Conservation (phyloP, 2,329 filamentous ascomycete species). For the Fusarium sp. region DNA sequence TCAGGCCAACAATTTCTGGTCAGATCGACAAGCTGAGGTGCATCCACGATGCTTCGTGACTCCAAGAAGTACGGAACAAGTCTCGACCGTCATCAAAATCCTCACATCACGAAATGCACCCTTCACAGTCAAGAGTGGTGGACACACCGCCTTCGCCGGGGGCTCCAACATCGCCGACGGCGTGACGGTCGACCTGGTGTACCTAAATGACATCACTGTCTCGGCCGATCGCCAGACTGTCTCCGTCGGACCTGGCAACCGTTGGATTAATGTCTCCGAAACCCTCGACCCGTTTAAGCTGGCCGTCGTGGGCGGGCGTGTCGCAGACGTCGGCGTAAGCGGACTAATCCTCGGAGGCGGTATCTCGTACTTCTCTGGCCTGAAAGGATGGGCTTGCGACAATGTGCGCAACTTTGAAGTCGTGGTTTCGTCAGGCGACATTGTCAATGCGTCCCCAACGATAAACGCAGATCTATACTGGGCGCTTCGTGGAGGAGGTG, state of each 20-base stretch:
- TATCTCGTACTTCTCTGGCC: conserved; percentile 53
- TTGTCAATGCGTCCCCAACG: conserved; percentile 47
- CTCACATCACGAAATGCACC: not conserved
- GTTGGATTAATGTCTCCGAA: conserved; percentile 20
- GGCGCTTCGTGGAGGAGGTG: conserved; percentile 21
- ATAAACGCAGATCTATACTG: conserved; percentile 15
- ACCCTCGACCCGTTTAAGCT: conserved; percentile 4
- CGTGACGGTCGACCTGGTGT: conserved; percentile 57
- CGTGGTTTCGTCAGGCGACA: conserved; percentile 58
- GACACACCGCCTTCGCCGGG: conserved; percentile 60
- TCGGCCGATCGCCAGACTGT: conserved; percentile 16
- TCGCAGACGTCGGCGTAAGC: conserved; percentile 47
- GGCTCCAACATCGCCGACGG: conserved; percentile 56
- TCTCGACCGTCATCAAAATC: not conserved
- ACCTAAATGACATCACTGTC: conserved; percentile 45
- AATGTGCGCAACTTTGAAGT: conserved; percentile 59
- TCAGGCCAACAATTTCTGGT: conserved; percentile 18
- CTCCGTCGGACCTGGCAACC: conserved; percentile 18
- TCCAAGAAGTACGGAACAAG: not conserved
- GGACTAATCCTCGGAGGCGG: conserved; percentile 53
- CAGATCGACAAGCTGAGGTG: conserved; percentile 16
- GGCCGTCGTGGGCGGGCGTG: conserved; percentile 16
- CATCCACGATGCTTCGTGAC: conserved; percentile 8
- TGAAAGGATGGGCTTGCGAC: conserved; percentile 60
- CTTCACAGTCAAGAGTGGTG: conserved; percentile 65